Base-by-base conservation (phyloP, 2,329 filamentous ascomycete species). In the Exserohilum turcica region DNA sequence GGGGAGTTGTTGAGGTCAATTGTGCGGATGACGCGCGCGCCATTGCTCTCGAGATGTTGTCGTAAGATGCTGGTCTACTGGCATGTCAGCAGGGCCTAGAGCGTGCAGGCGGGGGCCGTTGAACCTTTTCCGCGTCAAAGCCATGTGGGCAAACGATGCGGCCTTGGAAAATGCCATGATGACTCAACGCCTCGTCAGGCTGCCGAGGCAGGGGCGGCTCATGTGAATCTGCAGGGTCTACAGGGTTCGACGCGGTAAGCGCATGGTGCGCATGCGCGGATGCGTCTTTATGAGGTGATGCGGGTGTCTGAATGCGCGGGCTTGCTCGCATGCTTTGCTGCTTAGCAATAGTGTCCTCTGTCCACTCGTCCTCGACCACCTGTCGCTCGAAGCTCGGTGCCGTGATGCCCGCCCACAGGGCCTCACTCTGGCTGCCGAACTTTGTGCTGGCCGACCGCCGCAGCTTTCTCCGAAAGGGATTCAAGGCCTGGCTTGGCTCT, bases 391-490 rank as follows among this genome's bases (percentile, higher is more conserved):
- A 61, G 48, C 67, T 65, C 6, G 58, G 68, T 37, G 67, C 86
- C 19, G 94, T 83, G 54, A 99, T 95, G 65, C 95, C 91, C 5
- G 88, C 88, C 93, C 93, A 97, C n/a, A 97, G 82, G 24, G 85
- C 86, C 64, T 92, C 86, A 61, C 87, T 88, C 66, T 97, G 92
- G 43, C 82, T 89, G 52, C 83, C 87, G 28, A 97, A 78, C 71
- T 91, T 93, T 68, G 88, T 86, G 73, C 92, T 97, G 18, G 92
- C 90, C 5, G 90, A 92, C 66, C 92, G 89, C 61, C 94, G 86
- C 61, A 99, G 76, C 76, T 97, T 97, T 61, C 92, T 84, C 57
- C 85, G 85, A 21, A 64, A 63, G 4, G 68, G 65, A 4, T 88
- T 86, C 10, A 74, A 72, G 3, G 61, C 42, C 24, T 65, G 61